These are phyloP conservation scores for Carex parvula DNA, from an alignment of 176 grass and related monocot species.

Conservation along the genomic window DNA sequence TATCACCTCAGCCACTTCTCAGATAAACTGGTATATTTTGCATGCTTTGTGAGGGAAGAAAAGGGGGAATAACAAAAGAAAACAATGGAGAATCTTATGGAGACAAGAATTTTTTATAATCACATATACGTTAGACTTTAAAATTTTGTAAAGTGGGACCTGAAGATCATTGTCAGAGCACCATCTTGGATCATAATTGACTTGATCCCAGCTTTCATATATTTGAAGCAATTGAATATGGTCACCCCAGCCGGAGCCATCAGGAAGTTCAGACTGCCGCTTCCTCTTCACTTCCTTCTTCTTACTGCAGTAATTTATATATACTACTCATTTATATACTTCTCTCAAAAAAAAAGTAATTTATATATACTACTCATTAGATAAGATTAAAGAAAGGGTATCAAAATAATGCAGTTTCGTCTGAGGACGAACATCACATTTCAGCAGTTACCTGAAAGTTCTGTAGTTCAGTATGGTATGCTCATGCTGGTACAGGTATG, in stretches of 20 bases:
- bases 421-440: neutral
- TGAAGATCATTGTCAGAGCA: slow-evolving; percentile 79
- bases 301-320: slow-evolving; percentile 46
- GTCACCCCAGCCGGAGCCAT: slow-evolving; percentile 95
- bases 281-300: slow-evolving; percentile 73
- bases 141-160: slow-evolving; percentile 32
- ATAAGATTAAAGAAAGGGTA: slow-evolving; percentile 5
- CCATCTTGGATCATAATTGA: slow-evolving; percentile 88
- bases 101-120: neutral
- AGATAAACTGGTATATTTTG: neutral
- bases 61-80: neutral
- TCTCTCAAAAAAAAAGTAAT: neutral
- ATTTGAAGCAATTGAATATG: slow-evolving; percentile 97
- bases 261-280: slow-evolving; percentile 56
- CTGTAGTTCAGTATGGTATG: slow-evolving; percentile 2
- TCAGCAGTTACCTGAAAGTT: neutral
- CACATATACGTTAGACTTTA: neutral
- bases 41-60: neutral
- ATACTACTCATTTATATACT: neutral
- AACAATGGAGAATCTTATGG: neutral
- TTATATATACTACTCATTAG: slow-evolving; percentile 20
- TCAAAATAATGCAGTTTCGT: neutral
- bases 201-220: slow-evolving; percentile 83
- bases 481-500: neutral
- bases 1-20: neutral